Evolutionary conservation across 495 filamentous ascomycete genomes (phyloP), one percentile per base, ranked within the genome.

Genomic region (Penicillium bialowiezense): DNA sequence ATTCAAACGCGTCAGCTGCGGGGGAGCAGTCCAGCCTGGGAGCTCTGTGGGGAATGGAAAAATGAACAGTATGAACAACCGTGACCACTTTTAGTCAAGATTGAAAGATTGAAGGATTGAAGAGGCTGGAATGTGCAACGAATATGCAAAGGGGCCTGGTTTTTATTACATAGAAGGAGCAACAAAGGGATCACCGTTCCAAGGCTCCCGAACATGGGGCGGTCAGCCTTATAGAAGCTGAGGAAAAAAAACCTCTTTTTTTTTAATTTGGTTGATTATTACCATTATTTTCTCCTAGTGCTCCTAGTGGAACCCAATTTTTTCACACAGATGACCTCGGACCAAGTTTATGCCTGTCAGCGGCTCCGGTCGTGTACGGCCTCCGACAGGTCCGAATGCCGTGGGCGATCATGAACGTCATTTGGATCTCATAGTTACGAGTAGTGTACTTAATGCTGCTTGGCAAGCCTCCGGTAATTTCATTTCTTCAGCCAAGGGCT

Each of bases 371-470:
- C 35, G 43, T 32, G 5, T 39, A 40, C 49, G 54, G 42, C 7
- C 50, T 60, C 57, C 57, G 57, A 50, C 39, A 40, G 35, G 50
- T 60, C 57, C 57, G 57, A 34, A 13, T 40, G 29, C 35, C 35
- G 23, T 26, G 23, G n/a, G 23, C 23, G 23, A 26, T 26, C 23
- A 26, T 26, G 24, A 17, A 34, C 52, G 26, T 42, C 41, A 44
- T 42, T 26, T 26, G 23, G 23, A 8, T 26, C 23, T 4, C 23
- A 4, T 26, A 26, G 8, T 8, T 26, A 26, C 23, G 3, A 26
- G 3, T 4, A 8, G 23, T 26, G 4, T 26, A 26, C 8, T 4
- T 26, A 26, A 3, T 26, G 8, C 29, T 24, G 14, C 44, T 47
- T 47, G 44, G 34, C 44, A 50, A 23, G 45, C 23, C 44, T 23